Evolutionary conservation across 345 rosid species (phyloP), one percentile per base, ranked within the genome.

Genomic region (Acer campestre): DNA sequence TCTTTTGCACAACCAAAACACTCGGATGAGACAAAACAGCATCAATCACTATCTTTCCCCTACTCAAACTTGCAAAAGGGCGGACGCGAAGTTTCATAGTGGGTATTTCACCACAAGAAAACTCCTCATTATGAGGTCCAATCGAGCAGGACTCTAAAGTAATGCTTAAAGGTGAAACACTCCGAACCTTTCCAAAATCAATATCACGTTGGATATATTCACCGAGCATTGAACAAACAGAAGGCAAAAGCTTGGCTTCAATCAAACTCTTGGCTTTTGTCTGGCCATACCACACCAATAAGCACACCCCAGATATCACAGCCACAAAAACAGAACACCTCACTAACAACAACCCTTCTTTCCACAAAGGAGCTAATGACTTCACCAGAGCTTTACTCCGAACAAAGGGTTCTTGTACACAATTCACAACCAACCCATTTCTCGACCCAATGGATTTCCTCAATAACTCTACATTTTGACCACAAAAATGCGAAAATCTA

Each of bases 251-350:
- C 86, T 88, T 92, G 11, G 85, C 79, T 82, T 95, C 98, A 31
- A 91, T 78, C 80, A 91, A 91, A 72, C 82, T 81, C 76, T 92
- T 91, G 38, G 94, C 90, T 74, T 90, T 93, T 55, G 68, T 84
- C 78, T 93, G 94, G 74, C 97, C 99, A 82, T 89, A 95, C 96
- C 96, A 95, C 20, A 93, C 82, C 89, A 95, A 79, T 67, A 95
- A 91, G 79, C 93, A 93, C 70, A 92, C 93, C 76, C 97, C 98
- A 74, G 98, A 91, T 77, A 92, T 78, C 13, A 95, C 96, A 25
- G 88, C 92, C 17, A 79, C 73, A 73, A 92, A 87, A 62, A 92
- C 88, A 0, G 97, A 93, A 73, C 97, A 91, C 82, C 99, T 90
- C 63, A 95, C 77, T n/a, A 95, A 77, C 75, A 93, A 80, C 72